Base-by-base conservation (phyloP, 371 early-diverging fungal genomes). In the Mucor circinelloides region DNA sequence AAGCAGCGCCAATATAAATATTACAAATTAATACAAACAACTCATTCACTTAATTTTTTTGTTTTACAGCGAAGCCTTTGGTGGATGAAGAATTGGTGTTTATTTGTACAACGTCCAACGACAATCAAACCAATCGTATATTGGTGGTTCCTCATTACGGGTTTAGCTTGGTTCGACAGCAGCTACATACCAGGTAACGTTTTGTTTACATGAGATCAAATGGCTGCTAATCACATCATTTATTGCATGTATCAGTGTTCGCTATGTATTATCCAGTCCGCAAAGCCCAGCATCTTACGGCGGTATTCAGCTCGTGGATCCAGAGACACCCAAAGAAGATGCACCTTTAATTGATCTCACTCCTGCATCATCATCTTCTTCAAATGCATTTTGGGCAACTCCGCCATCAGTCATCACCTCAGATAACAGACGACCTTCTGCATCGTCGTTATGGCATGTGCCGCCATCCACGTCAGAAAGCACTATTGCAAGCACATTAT, bases 31-130 rank as follows among this genome's bases (percentile, higher is more conserved):
- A 50, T 25, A 23, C 50, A 42, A n/a, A 42, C n/a, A 42, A 17
- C 19, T 19, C 19, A 44, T 44, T 25, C 25, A 25, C 50, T 13
- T 15, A 40, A 40, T n/a, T 13, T 12, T 36, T 36, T 34, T 34
- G 4, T 36, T 36, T 31, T 25, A 34, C 46, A 74, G 75, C 64
- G 44, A 60, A 63, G 17, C 70, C 70, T 38, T 58, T 76, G 38
- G 65, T 38, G 27, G 70, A 73, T 31, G 71, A 73, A 21, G 70
- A 73, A 38, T 25, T 76, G 12, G 58, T 76, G 9, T 62, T 60
- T 54, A 40, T 70, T 21, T 76, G 76, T 57, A 62, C 68, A 59
- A 61, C 63, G 32, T 73, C 76, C n/a, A 66, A 68, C 32, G 67
- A 76, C 60, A 68, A 56, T 28, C 40, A 52, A 13, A 70, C 73